phyloP scores from a whole-genome alignment of 73 alveolate species.

The Blepharisma stoltei region DNA sequence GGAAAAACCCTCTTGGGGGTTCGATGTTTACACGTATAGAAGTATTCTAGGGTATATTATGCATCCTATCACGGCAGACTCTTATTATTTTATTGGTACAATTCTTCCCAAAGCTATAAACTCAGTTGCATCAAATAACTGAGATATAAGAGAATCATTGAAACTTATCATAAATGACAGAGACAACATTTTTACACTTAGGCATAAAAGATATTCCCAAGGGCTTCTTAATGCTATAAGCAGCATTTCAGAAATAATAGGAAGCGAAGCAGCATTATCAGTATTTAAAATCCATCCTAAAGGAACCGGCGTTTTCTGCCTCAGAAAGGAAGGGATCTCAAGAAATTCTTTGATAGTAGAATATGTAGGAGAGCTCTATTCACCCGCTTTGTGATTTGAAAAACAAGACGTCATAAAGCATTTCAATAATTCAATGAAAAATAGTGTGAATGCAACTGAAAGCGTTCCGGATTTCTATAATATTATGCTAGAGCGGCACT shows the following conservation, averaged over 20 bases:
- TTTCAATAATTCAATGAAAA: conserved; percentile 52
- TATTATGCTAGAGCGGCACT: conserved; percentile 91
- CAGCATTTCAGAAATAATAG: conserved; percentile 39
- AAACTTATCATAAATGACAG: conserved; percentile 59
- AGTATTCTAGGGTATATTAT: conserved; percentile 65
- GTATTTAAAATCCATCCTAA: conserved; percentile 82
- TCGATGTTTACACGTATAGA: conserved; percentile 86
- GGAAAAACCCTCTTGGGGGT: conserved; percentile 95
- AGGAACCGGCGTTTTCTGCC: conserved; percentile 96
- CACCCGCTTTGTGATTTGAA: conserved; percentile 97
- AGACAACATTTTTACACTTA: conserved; percentile 44
- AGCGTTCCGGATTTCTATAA: conserved; percentile 96
- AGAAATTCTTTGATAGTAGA: conserved; percentile 88
- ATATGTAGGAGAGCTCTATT: conserved; percentile 94
- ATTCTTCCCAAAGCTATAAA: conserved; percentile 72
- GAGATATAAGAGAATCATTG: conserved; percentile 79
- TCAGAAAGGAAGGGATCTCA: conserved; percentile 83
- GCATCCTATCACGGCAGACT: background rate
- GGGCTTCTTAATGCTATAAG: conserved; percentile 60
- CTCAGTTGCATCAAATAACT: conserved; percentile 71
- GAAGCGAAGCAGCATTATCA: conserved; percentile 46
- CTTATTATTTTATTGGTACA: conserved; percentile 49
- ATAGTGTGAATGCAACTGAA: conserved; percentile 72
- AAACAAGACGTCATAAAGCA: conserved; percentile 94
- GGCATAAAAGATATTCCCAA: conserved; percentile 76